Evolutionary conservation across 306 rosid genomes (phyloP).

Genomic region (Quercus alba): DNA sequence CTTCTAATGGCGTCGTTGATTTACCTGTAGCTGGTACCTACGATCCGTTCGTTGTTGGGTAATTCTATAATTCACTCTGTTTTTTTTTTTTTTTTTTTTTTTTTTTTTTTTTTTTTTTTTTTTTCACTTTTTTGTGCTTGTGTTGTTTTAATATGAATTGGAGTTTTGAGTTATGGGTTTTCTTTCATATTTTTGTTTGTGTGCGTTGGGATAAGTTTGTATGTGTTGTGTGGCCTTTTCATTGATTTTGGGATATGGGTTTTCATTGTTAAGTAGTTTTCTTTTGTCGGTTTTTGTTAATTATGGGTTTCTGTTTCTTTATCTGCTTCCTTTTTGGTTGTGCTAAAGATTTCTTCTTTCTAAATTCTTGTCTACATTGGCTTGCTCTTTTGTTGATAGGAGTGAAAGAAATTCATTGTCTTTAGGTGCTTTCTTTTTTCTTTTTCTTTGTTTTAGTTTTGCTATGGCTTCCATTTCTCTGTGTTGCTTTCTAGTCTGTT

Average conservation of each 20-base stretch:
- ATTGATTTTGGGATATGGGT: conserved; percentile 19
- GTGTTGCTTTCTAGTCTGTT: neutral
- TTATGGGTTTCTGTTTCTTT: neutral
- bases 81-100: too few species aligned
- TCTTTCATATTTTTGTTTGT: neutral
- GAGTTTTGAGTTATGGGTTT: neutral
- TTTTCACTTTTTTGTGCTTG: too few species aligned
- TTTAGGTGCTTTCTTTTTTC: neutral
- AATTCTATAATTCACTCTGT: conserved; percentile 10
- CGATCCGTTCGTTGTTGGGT: conserved; percentile 91
- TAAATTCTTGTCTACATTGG: neutral
- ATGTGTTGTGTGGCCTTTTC: neutral
- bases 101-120: too few species aligned
- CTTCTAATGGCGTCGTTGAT: conserved; percentile 65
- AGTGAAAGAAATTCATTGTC: neutral
- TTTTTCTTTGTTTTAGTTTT: neutral
- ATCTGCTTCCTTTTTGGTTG: neutral
- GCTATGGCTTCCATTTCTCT: neutral
- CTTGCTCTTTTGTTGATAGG: neutral
- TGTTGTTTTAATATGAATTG: neutral
- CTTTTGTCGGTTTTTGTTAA: neutral
- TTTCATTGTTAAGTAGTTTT: neutral
- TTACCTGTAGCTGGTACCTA: conserved; percentile 67
- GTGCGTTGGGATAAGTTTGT: conserved; percentile 11
- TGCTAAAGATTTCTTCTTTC: neutral